Percentiles rank a stretch among this genome's conserved stretches.
Conservation (phyloP, 106 monocot species). For the Acorus calamus region DNA sequence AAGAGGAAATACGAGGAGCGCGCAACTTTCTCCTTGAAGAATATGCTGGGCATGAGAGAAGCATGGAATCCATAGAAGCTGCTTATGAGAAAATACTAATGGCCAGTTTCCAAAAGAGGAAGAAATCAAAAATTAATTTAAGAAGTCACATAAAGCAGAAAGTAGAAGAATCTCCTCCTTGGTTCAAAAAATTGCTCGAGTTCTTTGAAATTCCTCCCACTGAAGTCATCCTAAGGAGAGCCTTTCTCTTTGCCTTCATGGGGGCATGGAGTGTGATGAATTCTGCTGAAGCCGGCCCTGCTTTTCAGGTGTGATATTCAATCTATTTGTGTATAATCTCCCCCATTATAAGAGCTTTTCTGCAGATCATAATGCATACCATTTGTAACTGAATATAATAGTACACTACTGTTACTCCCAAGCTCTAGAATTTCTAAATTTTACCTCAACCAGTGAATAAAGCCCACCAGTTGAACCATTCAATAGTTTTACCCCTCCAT, state of each 20-base stretch:
- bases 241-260: conserved; percentile 92
- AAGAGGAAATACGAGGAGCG: conserved; percentile 81
- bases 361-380: too few relatives aligned
- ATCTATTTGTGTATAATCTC: not conserved
- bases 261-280: conserved; percentile 78
- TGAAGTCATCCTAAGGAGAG: conserved; percentile 58
- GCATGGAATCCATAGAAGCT: conserved; percentile 82
- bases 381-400: too few relatives aligned
- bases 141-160: conserved; percentile 72
- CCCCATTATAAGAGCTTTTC: too few relatives aligned
- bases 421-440: too few relatives aligned
- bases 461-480: too few relatives aligned
- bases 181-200: conserved; percentile 67
- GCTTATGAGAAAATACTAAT: conserved; percentile 89
- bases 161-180: conserved; percentile 91
- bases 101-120: conserved; percentile 67
- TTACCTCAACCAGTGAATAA: too few relatives aligned
- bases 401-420: too few relatives aligned
- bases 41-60: conserved; percentile 74
- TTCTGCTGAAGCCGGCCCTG: conserved; percentile 78
- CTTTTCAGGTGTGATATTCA: conserved; percentile 69
- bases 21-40: conserved; percentile 84
- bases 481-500: too few relatives aligned
- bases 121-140: conserved; percentile 87
- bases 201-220: conserved; percentile 63